These are phyloP conservation scores for Boletus edulis DNA, from an alignment of 768 basidiomycete species.

Conservation along the genomic window DNA sequence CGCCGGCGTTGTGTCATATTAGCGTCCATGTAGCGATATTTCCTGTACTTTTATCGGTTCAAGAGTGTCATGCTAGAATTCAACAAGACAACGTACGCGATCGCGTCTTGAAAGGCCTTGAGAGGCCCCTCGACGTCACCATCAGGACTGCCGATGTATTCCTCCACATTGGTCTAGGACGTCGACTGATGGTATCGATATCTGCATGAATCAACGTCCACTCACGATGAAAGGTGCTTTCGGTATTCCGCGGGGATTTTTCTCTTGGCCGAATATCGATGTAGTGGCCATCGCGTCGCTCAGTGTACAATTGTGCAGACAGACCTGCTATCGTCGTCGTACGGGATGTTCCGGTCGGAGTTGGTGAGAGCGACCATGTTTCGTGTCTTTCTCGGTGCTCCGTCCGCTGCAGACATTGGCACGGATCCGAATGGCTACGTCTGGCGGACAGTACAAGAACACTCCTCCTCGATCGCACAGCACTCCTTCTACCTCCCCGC, in stretches of 20 bases:
- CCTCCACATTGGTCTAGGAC: conserved; percentile 77
- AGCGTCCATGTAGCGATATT: conserved; percentile 98
- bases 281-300: conserved; percentile 19
- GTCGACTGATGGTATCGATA: not conserved
- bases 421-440: conserved; percentile 36
- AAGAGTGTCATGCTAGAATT: conserved; percentile 9
- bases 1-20: conserved; percentile 75
- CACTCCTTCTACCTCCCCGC: conserved; percentile 40
- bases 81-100: conserved; percentile 64
- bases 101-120: conserved; percentile 83
- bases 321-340: not conserved
- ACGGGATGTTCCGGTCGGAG: conserved; percentile 30
- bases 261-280: conserved; percentile 41
- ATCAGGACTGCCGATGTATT: conserved; percentile 78
- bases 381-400: conserved; percentile 35
- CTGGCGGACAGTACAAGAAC: conserved; percentile 45
- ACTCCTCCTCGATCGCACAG: not conserved
- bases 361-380: not conserved
- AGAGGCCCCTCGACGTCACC: conserved; percentile 76
- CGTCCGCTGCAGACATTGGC: conserved; percentile 32
- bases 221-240: conserved; percentile 92
- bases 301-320: no score
- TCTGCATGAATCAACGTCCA: conserved; percentile 7
- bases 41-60: conserved; percentile 53
- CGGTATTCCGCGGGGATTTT: conserved; percentile 91